These are phyloP conservation scores for Trametes pubescens DNA, from an alignment of 1,284 basidiomycete genomes.

Conservation along the genomic window DNA sequence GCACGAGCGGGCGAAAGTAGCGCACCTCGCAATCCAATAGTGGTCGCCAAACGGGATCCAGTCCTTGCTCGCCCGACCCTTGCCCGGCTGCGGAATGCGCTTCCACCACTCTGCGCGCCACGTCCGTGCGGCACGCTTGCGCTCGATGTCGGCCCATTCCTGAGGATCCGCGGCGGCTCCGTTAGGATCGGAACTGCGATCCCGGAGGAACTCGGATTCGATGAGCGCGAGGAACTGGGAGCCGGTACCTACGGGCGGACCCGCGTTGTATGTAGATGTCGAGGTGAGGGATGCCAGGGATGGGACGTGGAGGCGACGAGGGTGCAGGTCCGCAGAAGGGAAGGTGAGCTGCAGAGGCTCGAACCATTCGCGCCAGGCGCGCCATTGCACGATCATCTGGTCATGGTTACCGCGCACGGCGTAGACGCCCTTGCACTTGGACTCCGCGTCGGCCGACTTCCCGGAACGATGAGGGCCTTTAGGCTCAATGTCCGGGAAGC, in stretches of 20 bases:
- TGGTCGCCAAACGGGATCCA: conserved; percentile 83
- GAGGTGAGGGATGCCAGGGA: conserved; percentile 18
- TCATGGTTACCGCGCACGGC: conserved; percentile 94
- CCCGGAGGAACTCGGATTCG: conserved; percentile 52
- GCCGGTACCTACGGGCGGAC: conserved; percentile 54
- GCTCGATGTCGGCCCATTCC: conserved; percentile 53
- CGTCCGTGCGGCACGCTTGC: conserved; percentile 45
- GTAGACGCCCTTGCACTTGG: conserved; percentile 33
- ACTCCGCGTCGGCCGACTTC: neutral
- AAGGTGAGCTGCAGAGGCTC: conserved; percentile 38
- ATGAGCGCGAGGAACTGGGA: conserved; percentile 57
- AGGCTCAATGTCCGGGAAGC: conserved; percentile 21
- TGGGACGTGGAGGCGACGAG: conserved; percentile 18
- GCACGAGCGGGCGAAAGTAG: conserved; percentile 2
- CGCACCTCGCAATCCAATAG: conserved; percentile 73
- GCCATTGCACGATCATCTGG: conserved; percentile 88
- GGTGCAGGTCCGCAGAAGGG: conserved; percentile 23
- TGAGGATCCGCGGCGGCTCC: conserved; percentile 48
- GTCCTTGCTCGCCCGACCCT: conserved; percentile 58
- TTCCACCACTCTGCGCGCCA: conserved; percentile 56
- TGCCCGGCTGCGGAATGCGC: conserved; percentile 42
- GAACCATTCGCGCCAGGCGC: conserved; percentile 81
- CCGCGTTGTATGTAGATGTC: conserved; percentile 25
- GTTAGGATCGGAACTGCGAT: conserved; percentile 33
- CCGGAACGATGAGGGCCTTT: conserved; percentile 16